These are phyloP conservation scores for Colletotrichum tabaci DNA, from an alignment of 2,329 filamentous ascomycete species.

Conservation along the genomic window DNA sequence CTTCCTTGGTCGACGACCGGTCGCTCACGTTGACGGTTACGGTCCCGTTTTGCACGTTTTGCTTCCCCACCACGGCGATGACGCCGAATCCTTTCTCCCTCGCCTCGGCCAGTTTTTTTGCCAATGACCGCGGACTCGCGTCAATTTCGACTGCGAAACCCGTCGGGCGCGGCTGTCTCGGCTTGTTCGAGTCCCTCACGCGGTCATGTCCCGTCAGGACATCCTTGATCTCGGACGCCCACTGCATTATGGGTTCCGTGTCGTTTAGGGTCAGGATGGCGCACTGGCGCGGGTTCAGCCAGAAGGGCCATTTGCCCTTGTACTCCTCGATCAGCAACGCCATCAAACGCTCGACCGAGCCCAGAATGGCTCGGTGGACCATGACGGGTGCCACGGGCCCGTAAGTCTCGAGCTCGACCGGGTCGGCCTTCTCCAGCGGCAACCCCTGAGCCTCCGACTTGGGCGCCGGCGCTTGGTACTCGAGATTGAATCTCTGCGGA, in stretches of 20 bases:
- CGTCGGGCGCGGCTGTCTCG: conserved; percentile 65
- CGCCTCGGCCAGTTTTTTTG: conserved; percentile 81
- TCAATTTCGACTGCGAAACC: conserved; percentile 80
- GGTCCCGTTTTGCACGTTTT: conserved; percentile 71
- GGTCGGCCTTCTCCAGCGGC: conserved; percentile 55
- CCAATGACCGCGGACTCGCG: conserved; percentile 71
- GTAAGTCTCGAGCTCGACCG: conserved; percentile 54
- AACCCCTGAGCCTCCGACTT: conserved; percentile 70
- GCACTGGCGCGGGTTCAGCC: conserved; percentile 86
- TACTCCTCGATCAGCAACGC: conserved; percentile 89
- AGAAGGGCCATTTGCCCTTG: conserved; percentile 86
- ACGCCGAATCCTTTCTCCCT: conserved; percentile 79
- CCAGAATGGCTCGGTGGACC: conserved; percentile 87
- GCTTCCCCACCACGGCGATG: conserved; percentile 80
- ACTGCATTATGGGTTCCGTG: conserved; percentile 66
- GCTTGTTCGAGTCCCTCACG: conserved; percentile 44
- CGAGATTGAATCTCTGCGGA: conserved; percentile 83
- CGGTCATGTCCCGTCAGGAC: conserved; percentile 65
- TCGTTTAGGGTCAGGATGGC: conserved; percentile 82
- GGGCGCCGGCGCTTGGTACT: conserved; percentile 80
- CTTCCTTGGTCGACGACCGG: conserved; percentile 47
- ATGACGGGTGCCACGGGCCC: conserved; percentile 80
- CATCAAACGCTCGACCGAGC: conserved; percentile 88
- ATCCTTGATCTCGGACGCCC: conserved; percentile 63
- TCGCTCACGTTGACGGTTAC: conserved; percentile 62